These are phyloP conservation scores for Heliosperma pusillum DNA, from an alignment of 148 eudicot genomes.

Conservation along the genomic window DNA sequence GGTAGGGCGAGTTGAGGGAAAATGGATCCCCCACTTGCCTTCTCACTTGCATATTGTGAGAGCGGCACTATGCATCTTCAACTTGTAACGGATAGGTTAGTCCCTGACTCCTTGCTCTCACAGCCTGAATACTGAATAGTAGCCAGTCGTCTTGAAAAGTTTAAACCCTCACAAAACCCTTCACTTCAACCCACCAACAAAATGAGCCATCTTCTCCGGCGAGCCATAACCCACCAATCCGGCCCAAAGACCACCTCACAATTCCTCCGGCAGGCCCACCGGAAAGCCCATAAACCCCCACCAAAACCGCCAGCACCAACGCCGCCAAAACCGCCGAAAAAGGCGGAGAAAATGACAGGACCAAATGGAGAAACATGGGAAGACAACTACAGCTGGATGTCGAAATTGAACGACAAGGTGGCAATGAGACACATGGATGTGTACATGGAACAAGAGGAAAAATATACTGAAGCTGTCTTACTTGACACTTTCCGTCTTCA, in stretches of 20 bases:
- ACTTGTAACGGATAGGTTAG: too few relatives aligned
- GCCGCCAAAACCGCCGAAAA: slow-evolving; percentile 78
- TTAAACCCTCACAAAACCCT: slow-evolving; percentile 5
- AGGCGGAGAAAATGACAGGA: slow-evolving; percentile 41
- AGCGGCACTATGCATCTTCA: too few relatives aligned
- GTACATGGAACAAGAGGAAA: slow-evolving; percentile 91
- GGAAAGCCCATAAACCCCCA: slow-evolving; percentile 38
- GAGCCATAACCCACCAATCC: slow-evolving; percentile 2
- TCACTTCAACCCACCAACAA: not conserved
- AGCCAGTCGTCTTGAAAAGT: too few relatives aligned
- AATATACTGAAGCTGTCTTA: slow-evolving; percentile 88
- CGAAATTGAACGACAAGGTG: slow-evolving; percentile 75
- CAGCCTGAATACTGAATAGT: too few relatives aligned
- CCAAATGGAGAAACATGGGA: slow-evolving; percentile 68
- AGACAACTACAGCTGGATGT: slow-evolving; percentile 91
- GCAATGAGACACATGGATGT: slow-evolving; percentile 96
- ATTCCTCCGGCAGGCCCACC: slow-evolving; percentile 35
- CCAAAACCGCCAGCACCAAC: slow-evolving; percentile 54
- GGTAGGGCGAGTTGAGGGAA: too few relatives aligned
- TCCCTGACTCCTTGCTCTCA: too few relatives aligned
- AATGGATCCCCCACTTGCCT: too few relatives aligned
- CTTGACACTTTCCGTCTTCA: slow-evolving; percentile 51
- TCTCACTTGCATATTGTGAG: too few relatives aligned
- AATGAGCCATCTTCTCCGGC: slow-evolving; percentile 20
- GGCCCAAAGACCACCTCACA: slow-evolving; percentile 1